A percentile compares a stretch with the other conserved stretches of the same genome.
Evolutionary conservation across 768 basidiomycete genomes (phyloP).

Genomic region (Kwoniella newhampshirensis): DNA sequence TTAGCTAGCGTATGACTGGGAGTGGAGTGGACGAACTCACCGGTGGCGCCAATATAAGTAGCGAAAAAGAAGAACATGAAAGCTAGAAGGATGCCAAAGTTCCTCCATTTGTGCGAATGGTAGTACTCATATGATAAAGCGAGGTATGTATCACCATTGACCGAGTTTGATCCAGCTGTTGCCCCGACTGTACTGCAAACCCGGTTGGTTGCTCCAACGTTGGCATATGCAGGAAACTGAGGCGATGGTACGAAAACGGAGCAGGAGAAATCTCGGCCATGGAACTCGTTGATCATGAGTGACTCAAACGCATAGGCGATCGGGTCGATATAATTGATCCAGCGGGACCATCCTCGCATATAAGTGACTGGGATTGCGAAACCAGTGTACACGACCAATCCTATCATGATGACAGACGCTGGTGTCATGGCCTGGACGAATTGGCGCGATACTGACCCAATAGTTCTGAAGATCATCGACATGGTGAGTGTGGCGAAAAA

Average conservation of each 20-base stretch:
- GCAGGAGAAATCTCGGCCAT: constrained; percentile 61
- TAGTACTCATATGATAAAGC: constrained; percentile 12
- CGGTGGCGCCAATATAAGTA: constrained; percentile 47
- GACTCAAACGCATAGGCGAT: constrained; percentile 72
- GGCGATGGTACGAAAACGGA: constrained; percentile 43
- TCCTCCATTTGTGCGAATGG: constrained; percentile 27
- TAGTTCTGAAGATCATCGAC: constrained; percentile 60
- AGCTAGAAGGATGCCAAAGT: constrained; percentile 49
- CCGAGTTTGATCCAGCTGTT: constrained; percentile 37
- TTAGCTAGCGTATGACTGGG: neutral
- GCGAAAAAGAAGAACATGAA: constrained; percentile 45
- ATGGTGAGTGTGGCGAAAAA: constrained; percentile 62
- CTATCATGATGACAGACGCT: constrained; percentile 67
- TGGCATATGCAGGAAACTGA: constrained; percentile 40
- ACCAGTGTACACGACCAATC: constrained; percentile 73
- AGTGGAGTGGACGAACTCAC: too few species aligned
- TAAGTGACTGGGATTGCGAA: constrained; percentile 50
- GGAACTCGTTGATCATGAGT: constrained; percentile 83
- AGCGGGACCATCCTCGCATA: constrained; percentile 55
- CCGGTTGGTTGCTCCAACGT: constrained; percentile 21
- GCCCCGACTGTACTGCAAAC: constrained; percentile 48
- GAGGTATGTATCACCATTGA: constrained; percentile 41
- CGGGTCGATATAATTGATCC: constrained; percentile 71
- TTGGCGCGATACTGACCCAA: constrained; percentile 67
- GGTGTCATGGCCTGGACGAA: constrained; percentile 65